Evolutionary conservation across 1,284 basidiomycete genomes (phyloP), one percentile per base, ranked within the genome.

Genomic region (Tilletia walkeri): DNA sequence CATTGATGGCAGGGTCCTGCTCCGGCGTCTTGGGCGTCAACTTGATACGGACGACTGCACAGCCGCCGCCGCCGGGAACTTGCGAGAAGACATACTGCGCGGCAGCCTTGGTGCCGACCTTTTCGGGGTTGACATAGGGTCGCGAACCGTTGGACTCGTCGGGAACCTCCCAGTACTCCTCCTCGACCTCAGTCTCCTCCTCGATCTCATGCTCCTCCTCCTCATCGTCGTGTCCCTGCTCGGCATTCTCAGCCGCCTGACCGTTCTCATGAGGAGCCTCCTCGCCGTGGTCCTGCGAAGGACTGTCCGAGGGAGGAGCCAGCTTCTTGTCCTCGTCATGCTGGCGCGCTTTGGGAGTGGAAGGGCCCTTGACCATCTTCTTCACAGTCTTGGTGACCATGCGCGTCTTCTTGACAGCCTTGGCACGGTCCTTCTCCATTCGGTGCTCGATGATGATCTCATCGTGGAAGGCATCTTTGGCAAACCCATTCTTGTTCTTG

Each of bases 391-490:
- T 76, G 71, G 71, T 76, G 70, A 76, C 74, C 66, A 65, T 78
- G 61, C 75, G 75, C 18, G 75, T 79, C 72, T 72, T 80, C 38
- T 75, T 68, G 45, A 80, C 56, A 3, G 74, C 67, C 71, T 80
- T 69, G 54, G 78, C 78, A 39, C 76, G 78, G 67, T 80, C 78
- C 70, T 80, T 80, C 63, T 80, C 78, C 59, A 75, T 71, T 41
- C 79, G 90, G 84, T 97, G 95, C 16, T 86, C 87, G 3, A 90
- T 90, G 74, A 98, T 90, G 84, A 98, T 92, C 83, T 98, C 92
- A 84, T 98, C 95, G 82, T 99, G 94, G 88, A 99, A 98, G n/a
- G 91, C 95, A 81, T 99, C 95, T 86, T 99, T 99, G 80, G 92
- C 92, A 82, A 90, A 95, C 1, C 89, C 88, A 86, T 98, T 97